Evolutionary conservation across 208 protist species (phyloP), one percentile per base, ranked within the genome.

Genomic region (Crithidia mellificae): DNA sequence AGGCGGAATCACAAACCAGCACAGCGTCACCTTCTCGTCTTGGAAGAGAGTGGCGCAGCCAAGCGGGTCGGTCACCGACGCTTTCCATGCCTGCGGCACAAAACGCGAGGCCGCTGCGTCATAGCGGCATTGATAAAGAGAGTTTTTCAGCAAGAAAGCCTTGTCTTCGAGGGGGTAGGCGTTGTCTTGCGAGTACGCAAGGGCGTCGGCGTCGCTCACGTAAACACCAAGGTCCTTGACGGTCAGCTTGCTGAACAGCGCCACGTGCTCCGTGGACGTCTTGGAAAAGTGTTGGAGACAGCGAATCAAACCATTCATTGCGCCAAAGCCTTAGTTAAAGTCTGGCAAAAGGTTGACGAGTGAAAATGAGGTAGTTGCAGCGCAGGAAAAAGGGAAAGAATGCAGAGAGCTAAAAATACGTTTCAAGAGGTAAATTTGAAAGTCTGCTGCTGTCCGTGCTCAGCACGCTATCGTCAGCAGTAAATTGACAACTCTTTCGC

Each of bases 1-100:
- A 0, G 88, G 88, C 0, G 88, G 85, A 2, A 94, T 44, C 2
- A 91, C 80, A 67, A 94, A 94, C 88, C 85, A 94, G 59, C 77
- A 87, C 56, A 90, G 56, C 3, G 71, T 78, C n/a, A 81, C 72
- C 1, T 53, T 36, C 11, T 68, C 51, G 51, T 79, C 65, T 22
- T 88, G 65, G 62, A 76, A 93, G 17, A 93, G 68, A 24, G 87
- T 93, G 44, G 73, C 65, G 77, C 80, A 93, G 41, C 84, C 85
- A 6, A 93, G 9, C 8, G 19, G 4, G 53, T 86, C 80, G 19
- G 2, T 11, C 0, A 6, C 0, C 0, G 52, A 68, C 9, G 59
- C 56, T 62, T 77, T 86, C 80, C 80, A 86, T 25, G 47, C 6
- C 19, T 56, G 34, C 6, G 64, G 68, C 5, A 72, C 32, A 43